Percentiles rank a stretch among this genome's conserved stretches.
These are phyloP conservation scores for Candida tunisiensis DNA, from an alignment of 1,139 yeast genomes.

Conservation along the genomic window DNA sequence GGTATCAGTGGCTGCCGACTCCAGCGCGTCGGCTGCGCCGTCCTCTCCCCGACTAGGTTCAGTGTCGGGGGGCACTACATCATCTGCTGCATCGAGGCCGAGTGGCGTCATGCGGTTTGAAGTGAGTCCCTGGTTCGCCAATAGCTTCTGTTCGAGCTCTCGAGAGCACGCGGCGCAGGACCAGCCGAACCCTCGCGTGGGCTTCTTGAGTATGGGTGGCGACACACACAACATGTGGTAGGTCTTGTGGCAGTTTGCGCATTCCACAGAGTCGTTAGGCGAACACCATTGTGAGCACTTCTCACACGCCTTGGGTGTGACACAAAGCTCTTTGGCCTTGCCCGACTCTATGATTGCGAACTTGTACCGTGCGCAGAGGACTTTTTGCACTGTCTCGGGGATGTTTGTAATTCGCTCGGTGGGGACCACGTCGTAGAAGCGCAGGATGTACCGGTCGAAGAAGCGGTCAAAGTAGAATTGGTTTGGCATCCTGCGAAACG, in stretches of 20 bases:
- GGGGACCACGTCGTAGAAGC: constrained; percentile 64
- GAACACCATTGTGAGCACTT: constrained; percentile 79
- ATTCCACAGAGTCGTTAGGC: constrained; percentile 55
- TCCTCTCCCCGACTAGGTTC: constrained; percentile 1
- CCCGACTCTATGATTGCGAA: constrained; percentile 67
- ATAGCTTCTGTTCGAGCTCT: constrained; percentile 17
- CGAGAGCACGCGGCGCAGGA: constrained; percentile 67
- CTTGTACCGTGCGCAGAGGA: constrained; percentile 50
- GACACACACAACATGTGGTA: constrained; percentile 78
- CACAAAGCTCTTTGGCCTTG: constrained; percentile 43
- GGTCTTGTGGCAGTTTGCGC: constrained; percentile 56
- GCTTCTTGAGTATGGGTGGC: constrained; percentile 68
- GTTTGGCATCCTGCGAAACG: constrained; percentile 41
- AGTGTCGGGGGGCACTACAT: neutral
- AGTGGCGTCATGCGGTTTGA: neutral
- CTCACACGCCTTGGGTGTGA: constrained; percentile 54
- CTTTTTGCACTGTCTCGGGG: constrained; percentile 43
- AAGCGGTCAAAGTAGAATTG: constrained; percentile 74
- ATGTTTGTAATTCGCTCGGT: constrained; percentile 37
- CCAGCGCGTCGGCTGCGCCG: constrained; percentile 1
- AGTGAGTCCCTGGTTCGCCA: neutral
- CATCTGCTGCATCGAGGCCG: constrained; percentile 2
- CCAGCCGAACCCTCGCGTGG: constrained; percentile 86
- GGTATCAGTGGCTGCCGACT: constrained; percentile 3
- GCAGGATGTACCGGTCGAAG: constrained; percentile 75